A percentile compares a stretch with the other conserved stretches of the same genome.
Evolutionary conservation across 148 eudicot species (phyloP).

Genomic region (Suaeda aralocaspica): DNA sequence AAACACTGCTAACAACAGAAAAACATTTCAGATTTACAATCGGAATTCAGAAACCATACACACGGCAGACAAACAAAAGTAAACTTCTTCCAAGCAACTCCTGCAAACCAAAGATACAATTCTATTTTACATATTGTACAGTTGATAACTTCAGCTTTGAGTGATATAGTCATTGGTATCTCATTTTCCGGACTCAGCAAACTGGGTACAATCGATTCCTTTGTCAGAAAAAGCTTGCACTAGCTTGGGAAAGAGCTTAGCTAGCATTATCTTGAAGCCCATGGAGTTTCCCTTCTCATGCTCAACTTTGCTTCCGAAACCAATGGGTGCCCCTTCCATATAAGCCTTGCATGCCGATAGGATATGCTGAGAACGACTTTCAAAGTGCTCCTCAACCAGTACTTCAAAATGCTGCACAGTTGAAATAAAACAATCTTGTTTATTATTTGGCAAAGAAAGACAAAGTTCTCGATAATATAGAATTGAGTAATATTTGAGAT

Average conservation of each 20-base stretch:
- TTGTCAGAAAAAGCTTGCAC: constrained; percentile 66
- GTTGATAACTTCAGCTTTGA: background rate
- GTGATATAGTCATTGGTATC: background rate
- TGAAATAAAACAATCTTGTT: background rate
- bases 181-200: constrained; percentile 25
- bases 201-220: constrained; percentile 55
- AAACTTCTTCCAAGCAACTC: background rate
- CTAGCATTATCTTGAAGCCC: constrained; percentile 96
- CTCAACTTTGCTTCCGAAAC: constrained; percentile 30
- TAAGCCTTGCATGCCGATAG: constrained; percentile 74
- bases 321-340: constrained; percentile 72
- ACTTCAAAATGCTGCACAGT: constrained; percentile 72
- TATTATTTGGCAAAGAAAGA: background rate
- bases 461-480: too few species aligned
- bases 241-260: constrained; percentile 78
- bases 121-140: constrained; percentile 22
- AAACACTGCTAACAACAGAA: background rate
- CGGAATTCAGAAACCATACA: background rate
- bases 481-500: too few species aligned
- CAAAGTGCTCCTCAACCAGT: constrained; percentile 71
- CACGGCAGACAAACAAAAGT: background rate
- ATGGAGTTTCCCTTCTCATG: constrained; percentile 50
- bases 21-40: background rate
- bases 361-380: constrained; percentile 41
- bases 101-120: background rate